These are phyloP conservation scores for Paracoccidioides lutzii DNA, from an alignment of 2,329 filamentous ascomycete genomes.

Conservation along the genomic window DNA sequence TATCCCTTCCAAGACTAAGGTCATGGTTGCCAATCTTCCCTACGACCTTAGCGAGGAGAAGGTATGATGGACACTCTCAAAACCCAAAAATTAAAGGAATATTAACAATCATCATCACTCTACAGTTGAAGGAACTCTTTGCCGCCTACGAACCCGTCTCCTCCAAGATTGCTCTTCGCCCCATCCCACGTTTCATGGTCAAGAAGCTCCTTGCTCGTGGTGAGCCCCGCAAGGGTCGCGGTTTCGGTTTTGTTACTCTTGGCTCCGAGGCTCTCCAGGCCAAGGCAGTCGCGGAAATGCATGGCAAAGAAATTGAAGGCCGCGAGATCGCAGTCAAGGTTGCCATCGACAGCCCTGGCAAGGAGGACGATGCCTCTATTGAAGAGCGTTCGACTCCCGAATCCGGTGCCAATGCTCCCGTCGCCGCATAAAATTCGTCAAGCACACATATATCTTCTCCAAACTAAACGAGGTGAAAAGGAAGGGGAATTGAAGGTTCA, in stretches of 20 bases:
- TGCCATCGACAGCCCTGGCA: slow-evolving; percentile 97
- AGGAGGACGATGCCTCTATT: slow-evolving; percentile 67
- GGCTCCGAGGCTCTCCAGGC: slow-evolving; percentile 90
- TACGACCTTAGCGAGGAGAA: slow-evolving; percentile 97
- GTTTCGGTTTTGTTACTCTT: slow-evolving; percentile 95
- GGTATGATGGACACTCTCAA: slow-evolving; percentile 41
- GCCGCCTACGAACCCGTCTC: slow-evolving; percentile 79
- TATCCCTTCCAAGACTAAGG: slow-evolving; percentile 97
- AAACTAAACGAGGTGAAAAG: slow-evolving; percentile 7
- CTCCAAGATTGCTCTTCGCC: slow-evolving; percentile 96
- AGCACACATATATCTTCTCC: neutral
- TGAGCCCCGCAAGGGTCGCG: slow-evolving; percentile 96
- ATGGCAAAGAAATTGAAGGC: slow-evolving; percentile 97
- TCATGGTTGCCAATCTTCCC: slow-evolving; percentile 98
- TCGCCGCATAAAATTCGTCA: slow-evolving; percentile 13
- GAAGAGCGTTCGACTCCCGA: slow-evolving; percentile 33
- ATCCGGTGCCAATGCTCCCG: slow-evolving; percentile 16
- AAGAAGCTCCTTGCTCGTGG: slow-evolving; percentile 98
- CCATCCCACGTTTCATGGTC: slow-evolving; percentile 99
- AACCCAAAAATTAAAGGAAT: slow-evolving; percentile 2
- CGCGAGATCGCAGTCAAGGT: slow-evolving; percentile 99
- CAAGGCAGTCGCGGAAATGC: slow-evolving; percentile 97
- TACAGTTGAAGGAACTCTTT: slow-evolving; percentile 93
- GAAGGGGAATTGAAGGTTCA: neutral
- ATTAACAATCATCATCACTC: slow-evolving; percentile 15